A percentile compares a stretch with the other conserved stretches of the same genome.
Evolutionary conservation across 75 land plant genomes (phyloP).

Genomic region (Picea glauca): DNA sequence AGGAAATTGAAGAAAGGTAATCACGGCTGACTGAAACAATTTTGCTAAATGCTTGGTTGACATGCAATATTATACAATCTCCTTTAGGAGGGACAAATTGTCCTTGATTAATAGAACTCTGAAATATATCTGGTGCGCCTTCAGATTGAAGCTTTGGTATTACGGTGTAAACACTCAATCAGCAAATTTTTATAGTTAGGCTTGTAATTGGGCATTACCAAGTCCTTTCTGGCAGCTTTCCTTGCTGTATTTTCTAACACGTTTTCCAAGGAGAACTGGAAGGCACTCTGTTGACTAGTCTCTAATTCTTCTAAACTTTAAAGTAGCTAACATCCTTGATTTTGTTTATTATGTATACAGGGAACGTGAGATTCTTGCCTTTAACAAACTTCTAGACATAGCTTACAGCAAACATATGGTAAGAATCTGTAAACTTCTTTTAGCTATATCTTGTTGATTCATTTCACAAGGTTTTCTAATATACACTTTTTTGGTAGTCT

Average conservation of each 20-base stretch:
- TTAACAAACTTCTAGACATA: conserved; percentile 64
- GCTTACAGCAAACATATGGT: conserved; percentile 77
- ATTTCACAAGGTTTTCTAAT: not conserved
- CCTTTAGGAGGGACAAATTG: not conserved
- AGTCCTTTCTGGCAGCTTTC: not conserved
- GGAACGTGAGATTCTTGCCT: conserved; percentile 62
- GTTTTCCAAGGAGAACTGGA: not conserved
- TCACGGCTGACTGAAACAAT: not conserved
- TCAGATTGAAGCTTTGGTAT: not conserved
- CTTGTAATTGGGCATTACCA: not conserved
- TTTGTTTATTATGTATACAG: conserved; percentile 27
- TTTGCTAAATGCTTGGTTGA: not conserved
- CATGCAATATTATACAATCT: not conserved
- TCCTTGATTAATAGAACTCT: not conserved
- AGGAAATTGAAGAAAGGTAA: conserved; percentile 69
- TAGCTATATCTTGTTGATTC: not conserved
- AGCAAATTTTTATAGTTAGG: not conserved
- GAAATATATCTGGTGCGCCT: not conserved
- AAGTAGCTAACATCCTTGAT: not conserved
- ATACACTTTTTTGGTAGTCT: not conserved
- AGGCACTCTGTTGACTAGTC: not conserved
- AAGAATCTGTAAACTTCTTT: conserved; percentile 11
- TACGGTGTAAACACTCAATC: not conserved
- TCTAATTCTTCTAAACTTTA: not conserved
- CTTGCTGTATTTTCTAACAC: not conserved